These are phyloP conservation scores for Amphicarpaea edgeworthii DNA, from an alignment of 306 rosid species.

Conservation along the genomic window DNA sequence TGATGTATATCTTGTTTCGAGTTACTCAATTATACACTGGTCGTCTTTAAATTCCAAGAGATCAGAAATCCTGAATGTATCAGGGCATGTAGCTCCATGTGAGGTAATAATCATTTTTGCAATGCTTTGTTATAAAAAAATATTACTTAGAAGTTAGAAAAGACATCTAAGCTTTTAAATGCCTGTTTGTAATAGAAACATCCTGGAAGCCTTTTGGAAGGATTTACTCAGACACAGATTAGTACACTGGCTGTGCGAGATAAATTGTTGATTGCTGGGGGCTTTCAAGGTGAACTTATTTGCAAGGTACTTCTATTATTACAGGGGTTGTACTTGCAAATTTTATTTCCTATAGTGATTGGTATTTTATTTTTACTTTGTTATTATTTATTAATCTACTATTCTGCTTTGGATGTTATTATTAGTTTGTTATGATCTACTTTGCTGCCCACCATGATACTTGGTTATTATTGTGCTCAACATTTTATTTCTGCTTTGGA, in stretches of 20 bases:
- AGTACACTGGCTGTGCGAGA: conserved; percentile 85
- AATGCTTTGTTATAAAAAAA: conserved; percentile 2
- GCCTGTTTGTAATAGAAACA: conserved; percentile 61
- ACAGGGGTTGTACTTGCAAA: not conserved
- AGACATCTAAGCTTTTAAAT: conserved; percentile 26
- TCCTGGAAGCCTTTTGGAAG: conserved; percentile 87
- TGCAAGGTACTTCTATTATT: conserved; percentile 68
- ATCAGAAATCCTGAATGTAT: conserved; percentile 69
- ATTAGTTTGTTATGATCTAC: too few relatives aligned
- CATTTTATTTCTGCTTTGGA: conserved; percentile 1
- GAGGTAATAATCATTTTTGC: conserved; percentile 57
- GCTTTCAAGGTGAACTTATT: conserved; percentile 88
- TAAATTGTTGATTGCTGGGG: conserved; percentile 80
- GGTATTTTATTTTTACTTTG: conserved; percentile 1
- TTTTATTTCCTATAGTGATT: not conserved
- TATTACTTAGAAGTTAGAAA: not conserved
- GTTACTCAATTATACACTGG: conserved; percentile 79
- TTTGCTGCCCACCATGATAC: not conserved
- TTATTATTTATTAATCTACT: too few relatives aligned
- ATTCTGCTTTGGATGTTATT: too few relatives aligned
- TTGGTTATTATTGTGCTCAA: not conserved
- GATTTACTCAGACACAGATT: conserved; percentile 76
- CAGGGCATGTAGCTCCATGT: conserved; percentile 81
- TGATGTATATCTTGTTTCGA: conserved; percentile 78
- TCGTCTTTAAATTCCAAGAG: conserved; percentile 62